Base-by-base conservation (phyloP, 208 protist species). In the Leishmania mexicana region DNA sequence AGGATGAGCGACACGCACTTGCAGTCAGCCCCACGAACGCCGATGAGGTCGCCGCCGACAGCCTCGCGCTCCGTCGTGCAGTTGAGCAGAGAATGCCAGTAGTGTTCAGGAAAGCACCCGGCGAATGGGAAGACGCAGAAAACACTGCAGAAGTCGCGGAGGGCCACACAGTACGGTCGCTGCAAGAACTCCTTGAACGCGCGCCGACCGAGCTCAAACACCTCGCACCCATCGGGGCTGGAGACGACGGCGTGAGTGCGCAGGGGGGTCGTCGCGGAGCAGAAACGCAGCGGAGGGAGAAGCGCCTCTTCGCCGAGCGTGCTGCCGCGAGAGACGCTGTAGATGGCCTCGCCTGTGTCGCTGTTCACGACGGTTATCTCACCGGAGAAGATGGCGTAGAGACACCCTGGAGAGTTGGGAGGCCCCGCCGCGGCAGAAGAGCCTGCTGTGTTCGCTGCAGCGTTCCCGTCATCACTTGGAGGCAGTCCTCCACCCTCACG, bases 101-200 rank as follows among this genome's bases (percentile, higher is more conserved):
- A 83, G n/a, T 68, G 60, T 54, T 83, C 74, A 3, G 80, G 80
- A 54, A 83, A 64, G 53, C 58, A 79, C 80, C 73, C 74, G 1
- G 72, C 54, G 62, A 62, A 83, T 24, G 74, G 80, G 19, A 78
- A 68, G 60, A 65, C 51, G 71, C 58, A 83, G 74, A 83, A 83
- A 24, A 67, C 4, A n/a, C 58, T n/a, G 64, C 75, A 83, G 62
- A 78, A 83, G 51, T 79, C 47, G 35, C 51, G 73, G 28, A 83
- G 35, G 21, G 58, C 80, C 8, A 28, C 80, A 2, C 45, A 45
- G 64, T 83, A 83, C 24, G 80, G 74, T 5, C 80, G 80, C n/a
- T 47, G 80, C 47, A 83, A 64, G 13, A 75, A 83, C n/a, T 47
- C 64, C 6, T 17, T 17, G n/a, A 79, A 83, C 6, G 64, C 47